phyloP scores from a whole-genome alignment of 495 filamentous ascomycete genomes.

The Penicillium argentinense region DNA sequence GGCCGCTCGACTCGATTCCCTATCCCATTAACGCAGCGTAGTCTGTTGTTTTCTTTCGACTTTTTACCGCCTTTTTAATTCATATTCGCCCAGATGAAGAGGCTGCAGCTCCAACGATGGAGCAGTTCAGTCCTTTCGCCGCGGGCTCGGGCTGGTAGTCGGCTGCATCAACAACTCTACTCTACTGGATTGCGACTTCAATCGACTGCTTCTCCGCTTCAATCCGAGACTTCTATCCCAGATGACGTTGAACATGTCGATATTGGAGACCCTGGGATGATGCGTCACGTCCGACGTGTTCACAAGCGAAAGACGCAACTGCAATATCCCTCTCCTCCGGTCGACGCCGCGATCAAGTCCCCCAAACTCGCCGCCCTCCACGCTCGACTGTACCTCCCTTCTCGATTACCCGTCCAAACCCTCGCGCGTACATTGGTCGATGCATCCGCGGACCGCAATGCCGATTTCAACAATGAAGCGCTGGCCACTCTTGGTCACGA shows the following conservation, averaged over 20 bases:
- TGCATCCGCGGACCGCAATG: constrained; percentile 72
- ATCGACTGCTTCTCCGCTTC: constrained; percentile 38
- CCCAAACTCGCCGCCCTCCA: constrained; percentile 93
- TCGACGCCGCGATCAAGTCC: constrained; percentile 66
- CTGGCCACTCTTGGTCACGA: constrained; percentile 78
- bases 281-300: constrained; percentile 15
- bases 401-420: constrained; percentile 77
- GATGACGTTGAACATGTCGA: constrained; percentile 7
- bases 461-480: constrained; percentile 76
- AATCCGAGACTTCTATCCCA: constrained; percentile 15
- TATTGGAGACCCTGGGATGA: constrained; percentile 18
- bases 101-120: constrained; percentile 69
- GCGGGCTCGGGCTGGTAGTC: constrained; percentile 49
- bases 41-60: constrained; percentile 10
- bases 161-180: constrained; percentile 46
- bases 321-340: constrained; percentile 63
- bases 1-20: constrained; percentile 24
- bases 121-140: constrained; percentile 66
- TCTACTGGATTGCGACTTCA: constrained; percentile 33
- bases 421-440: constrained; percentile 86
- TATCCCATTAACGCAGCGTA: constrained; percentile 21
- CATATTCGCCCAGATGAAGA: constrained; percentile 58
- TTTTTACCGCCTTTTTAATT: constrained; percentile 6
- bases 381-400: constrained; percentile 81
- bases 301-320: constrained; percentile 33